phyloP scores from a whole-genome alignment of 768 basidiomycete genomes.

The Russula virescens region DNA sequence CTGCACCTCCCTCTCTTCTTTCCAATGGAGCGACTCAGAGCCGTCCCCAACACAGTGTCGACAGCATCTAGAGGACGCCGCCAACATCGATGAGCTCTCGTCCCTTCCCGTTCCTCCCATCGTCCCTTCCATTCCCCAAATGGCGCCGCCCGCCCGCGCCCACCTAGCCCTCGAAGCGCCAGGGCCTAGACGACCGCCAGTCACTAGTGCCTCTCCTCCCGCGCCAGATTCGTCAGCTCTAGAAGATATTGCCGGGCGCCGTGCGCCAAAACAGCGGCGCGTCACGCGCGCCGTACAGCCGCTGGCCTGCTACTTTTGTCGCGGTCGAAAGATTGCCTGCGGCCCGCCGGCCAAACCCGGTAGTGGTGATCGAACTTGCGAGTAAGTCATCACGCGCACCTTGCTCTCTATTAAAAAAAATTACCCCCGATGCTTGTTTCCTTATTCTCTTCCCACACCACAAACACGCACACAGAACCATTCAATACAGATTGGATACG shows the following conservation, averaged over 20 bases:
- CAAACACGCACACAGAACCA: neutral
- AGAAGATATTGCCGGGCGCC: constrained; percentile 3
- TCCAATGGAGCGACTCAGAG: constrained; percentile 6
- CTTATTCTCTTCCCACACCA: neutral
- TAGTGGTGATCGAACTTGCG: constrained; percentile 16
- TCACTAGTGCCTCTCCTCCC: neutral
- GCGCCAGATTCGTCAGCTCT: neutral
- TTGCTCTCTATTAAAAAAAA: neutral
- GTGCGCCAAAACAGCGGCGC: constrained; percentile 20
- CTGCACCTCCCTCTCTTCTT: constrained; percentile 6
- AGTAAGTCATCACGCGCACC: constrained; percentile 5
- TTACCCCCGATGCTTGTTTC: neutral
- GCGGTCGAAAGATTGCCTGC: constrained; percentile 20
- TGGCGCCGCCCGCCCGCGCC: neutral
- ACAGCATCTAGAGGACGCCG: neutral
- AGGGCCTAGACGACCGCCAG: neutral
- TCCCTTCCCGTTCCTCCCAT: neutral
- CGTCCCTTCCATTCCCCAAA: neutral
- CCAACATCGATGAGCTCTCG: neutral
- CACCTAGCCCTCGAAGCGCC: constrained; percentile 1
- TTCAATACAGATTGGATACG: neutral
- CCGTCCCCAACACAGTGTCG: neutral
- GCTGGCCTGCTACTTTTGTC: constrained; percentile 21
- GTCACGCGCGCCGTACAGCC: constrained; percentile 14
- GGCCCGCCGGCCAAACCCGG: constrained; percentile 4